phyloP scores from a whole-genome alignment of 805 yeast species.

The Saccharomycopsis sp. region DNA sequence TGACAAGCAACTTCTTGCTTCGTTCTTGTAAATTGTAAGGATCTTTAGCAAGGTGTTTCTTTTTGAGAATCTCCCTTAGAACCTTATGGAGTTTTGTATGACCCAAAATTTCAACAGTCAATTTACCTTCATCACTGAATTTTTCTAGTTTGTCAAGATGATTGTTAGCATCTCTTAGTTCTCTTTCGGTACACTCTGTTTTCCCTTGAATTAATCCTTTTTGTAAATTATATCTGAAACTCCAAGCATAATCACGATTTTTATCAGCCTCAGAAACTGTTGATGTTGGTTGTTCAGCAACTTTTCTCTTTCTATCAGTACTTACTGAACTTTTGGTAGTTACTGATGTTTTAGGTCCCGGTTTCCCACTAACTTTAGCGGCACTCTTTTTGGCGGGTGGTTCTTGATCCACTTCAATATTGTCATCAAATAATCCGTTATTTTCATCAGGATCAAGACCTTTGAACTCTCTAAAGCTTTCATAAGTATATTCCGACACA shows the following conservation, averaged over 20 bases:
- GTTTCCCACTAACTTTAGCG: background rate
- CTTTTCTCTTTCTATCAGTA: background rate
- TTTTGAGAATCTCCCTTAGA: constrained; percentile 14
- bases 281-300: background rate
- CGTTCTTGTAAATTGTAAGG: constrained; percentile 6
- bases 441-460: background rate
- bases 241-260: constrained; percentile 9
- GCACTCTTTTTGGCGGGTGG: background rate
- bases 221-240: constrained; percentile 14
- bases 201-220: constrained; percentile 16
- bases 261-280: background rate
- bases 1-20: constrained; percentile 2
- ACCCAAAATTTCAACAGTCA: constrained; percentile 5
- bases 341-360: background rate
- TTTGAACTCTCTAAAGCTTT: background rate
- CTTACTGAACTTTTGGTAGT: background rate
- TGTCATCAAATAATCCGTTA: background rate
- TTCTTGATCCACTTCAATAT: background rate
- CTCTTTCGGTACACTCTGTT: constrained; percentile 4
- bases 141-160: constrained; percentile 7
- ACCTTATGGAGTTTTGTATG: constrained; percentile 15
- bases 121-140: background rate
- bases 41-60: constrained; percentile 1
- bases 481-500: background rate
- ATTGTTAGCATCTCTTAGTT: background rate